Evolutionary conservation across 768 basidiomycete genomes (phyloP).

Genomic region (Pisolithus orientalis): DNA sequence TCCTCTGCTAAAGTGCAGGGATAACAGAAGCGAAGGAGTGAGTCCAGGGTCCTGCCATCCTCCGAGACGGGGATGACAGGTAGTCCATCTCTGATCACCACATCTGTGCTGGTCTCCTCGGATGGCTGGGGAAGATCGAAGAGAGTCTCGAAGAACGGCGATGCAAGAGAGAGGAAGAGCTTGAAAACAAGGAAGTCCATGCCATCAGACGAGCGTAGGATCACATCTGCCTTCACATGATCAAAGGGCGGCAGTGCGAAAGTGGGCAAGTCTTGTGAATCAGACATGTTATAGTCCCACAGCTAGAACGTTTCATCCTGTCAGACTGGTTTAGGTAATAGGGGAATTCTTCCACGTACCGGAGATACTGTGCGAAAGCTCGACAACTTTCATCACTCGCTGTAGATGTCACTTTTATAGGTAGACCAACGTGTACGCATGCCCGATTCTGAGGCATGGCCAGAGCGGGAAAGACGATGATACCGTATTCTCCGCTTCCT

Average conservation of each 20-base stretch:
- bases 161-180: constrained; percentile 28
- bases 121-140: constrained; percentile 24
- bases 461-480: no score
- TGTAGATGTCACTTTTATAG: no score
- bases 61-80: constrained; percentile 16
- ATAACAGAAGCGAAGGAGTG: constrained; percentile 24
- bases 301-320: background rate
- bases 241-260: constrained; percentile 16
- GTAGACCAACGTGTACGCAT: no score
- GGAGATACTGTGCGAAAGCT: no score
- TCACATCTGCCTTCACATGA: constrained; percentile 17
- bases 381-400: no score
- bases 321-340: background rate
- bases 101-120: background rate
- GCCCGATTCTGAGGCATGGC: no score
- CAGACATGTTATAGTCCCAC: background rate
- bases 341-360: no score
- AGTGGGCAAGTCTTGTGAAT: no score
- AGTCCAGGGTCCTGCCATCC: constrained; percentile 15
- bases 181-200: constrained; percentile 28
- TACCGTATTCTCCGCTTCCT: no score
- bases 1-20: constrained; percentile 15
- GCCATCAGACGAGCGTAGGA: constrained; percentile 23
- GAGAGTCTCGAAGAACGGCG: constrained; percentile 28
- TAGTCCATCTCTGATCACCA: constrained; percentile 12